Evolutionary conservation across 2,329 filamentous ascomycete species (phyloP), one percentile per base, ranked within the genome.

Genomic region (Beauveria varroae): DNA sequence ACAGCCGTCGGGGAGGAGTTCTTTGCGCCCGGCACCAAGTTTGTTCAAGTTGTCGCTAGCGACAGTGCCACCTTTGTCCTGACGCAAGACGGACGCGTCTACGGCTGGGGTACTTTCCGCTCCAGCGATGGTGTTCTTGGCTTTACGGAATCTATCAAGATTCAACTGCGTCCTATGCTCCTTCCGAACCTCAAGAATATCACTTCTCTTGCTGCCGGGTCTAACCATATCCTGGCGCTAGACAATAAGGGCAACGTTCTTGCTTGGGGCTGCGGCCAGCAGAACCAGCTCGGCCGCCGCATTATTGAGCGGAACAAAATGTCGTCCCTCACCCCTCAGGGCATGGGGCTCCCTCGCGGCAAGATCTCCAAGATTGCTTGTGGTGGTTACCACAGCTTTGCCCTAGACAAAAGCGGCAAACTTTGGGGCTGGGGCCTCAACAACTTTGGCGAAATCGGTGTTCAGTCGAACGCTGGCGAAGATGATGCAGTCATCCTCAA

Each of bases 401-500:
- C 90, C 20, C 79, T 96, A 52, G 85, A 88, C 73, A 81, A 83
- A 62, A 81, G 84, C 16, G 89, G 86, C 44, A 80, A 83, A 34
- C 87, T 93, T 37, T 95, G 86, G 74, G 84, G 86, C 0, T 96
- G 91, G 91, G 91, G 92, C 26, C 78, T 93, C 34, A 96, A 96
- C 80, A 92, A 89, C 75, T 96, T 90, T 73, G 89, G 88, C 64
- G 88, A 96, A 76, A 90, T 89, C 18, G 91, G 77, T 5, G 84
- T 89, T 57, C 78, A 79, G 56, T 78, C 81, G 57, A 81, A 89
- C 62, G 78, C 76, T 41, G 72, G 77, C 22, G 72, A 74, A 63
- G 74, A 79, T 20, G 82, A 83, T 30, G 87, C 86, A 59, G 90
- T 88, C 64, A 82, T 96, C 56, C 81, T 89, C n/a, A 83, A 84